phyloP scores from a whole-genome alignment of 345 rosid species.

The Firmiana major region DNA sequence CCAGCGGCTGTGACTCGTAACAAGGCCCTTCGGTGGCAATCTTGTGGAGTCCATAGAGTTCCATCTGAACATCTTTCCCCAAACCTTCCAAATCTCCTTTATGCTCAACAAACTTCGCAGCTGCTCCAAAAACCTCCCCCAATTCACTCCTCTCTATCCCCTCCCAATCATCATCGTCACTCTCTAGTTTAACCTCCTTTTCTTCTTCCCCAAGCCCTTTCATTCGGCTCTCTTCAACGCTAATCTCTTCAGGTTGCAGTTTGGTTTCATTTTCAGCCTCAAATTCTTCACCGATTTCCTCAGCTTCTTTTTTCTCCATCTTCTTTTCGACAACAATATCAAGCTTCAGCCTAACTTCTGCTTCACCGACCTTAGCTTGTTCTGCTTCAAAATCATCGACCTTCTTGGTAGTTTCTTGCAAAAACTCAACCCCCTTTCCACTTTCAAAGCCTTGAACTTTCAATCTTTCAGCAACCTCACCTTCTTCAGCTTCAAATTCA shows the following conservation, averaged over 20 bases:
- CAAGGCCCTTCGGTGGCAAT: constrained; percentile 93
- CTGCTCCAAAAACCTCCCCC: constrained; percentile 54
- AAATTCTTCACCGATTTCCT: constrained; percentile 13
- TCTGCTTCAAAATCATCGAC: constrained; percentile 41
- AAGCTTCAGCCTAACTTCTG: not conserved
- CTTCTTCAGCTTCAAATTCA: not conserved
- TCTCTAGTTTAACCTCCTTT: constrained; percentile 15
- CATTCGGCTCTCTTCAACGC: constrained; percentile 19
- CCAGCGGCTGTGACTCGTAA: constrained; percentile 71
- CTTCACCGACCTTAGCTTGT: constrained; percentile 8
- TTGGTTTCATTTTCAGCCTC: constrained; percentile 1
- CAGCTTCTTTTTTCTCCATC: constrained; percentile 12
- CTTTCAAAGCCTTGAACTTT: constrained; percentile 24
- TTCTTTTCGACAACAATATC: not conserved
- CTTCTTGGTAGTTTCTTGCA: constrained; percentile 21
- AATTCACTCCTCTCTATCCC: constrained; percentile 88
- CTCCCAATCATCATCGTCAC: constrained; percentile 75
- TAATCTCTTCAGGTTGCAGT: constrained; percentile 31
- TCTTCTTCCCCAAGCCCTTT: constrained; percentile 16
- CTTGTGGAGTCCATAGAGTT: constrained; percentile 78
- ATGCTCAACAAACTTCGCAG: constrained; percentile 43
- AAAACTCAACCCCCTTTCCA: constrained; percentile 26
- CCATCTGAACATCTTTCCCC: constrained; percentile 51
- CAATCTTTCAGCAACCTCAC: constrained; percentile 24
- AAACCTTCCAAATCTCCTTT: constrained; percentile 33